Conservation (phyloP, 2,329 filamentous ascomycete species). For the Trichoderma semiorbis region DNA sequence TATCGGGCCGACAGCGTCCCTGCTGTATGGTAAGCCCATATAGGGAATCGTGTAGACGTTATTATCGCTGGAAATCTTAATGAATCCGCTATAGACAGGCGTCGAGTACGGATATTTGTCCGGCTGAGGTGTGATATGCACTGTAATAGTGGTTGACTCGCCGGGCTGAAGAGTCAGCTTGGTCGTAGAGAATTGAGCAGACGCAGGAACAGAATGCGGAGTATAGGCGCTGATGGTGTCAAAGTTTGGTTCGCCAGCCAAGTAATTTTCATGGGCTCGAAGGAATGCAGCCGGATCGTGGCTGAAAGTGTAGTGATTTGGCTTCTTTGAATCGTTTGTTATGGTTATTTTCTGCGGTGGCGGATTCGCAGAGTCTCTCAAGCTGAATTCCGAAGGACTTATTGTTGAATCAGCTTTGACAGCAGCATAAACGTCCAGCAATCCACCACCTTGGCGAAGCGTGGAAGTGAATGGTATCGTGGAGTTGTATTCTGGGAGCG, state of each 20-base stretch:
- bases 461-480: not conserved
- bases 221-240: not conserved
- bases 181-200: not conserved
- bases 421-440: not conserved
- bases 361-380: conserved; percentile 1
- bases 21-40: not conserved
- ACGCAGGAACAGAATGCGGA: not conserved
- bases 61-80: not conserved
- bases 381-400: not conserved
- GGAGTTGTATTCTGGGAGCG: not conserved
- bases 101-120: not conserved
- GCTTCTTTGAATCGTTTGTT: not conserved
- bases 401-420: not conserved
- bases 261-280: not conserved
- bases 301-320: not conserved
- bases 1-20: not conserved
- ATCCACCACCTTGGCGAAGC: not conserved
- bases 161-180: not conserved
- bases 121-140: not conserved
- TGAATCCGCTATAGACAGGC: not conserved
- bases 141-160: not conserved
- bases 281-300: not conserved
- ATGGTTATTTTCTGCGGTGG: conserved; percentile 1
- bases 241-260: not conserved
- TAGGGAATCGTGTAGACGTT: not conserved